These are phyloP conservation scores for Fusarium sororula DNA, from an alignment of 2,329 filamentous ascomycete species.

Conservation along the genomic window DNA sequence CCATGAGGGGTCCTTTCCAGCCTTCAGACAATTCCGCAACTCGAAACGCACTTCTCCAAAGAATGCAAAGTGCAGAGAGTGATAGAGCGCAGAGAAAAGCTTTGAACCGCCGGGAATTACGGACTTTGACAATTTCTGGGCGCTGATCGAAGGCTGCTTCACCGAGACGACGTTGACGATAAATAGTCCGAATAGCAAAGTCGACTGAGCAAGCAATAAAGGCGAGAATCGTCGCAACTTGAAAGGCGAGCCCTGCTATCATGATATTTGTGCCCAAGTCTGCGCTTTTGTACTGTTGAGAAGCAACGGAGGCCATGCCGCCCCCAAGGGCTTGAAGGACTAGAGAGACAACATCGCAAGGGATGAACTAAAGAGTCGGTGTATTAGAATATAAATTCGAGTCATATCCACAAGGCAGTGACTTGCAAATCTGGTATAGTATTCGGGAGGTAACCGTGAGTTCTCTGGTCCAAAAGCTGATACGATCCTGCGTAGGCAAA, in stretches of 20 bases:
- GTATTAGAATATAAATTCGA: background rate
- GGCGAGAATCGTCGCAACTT: constrained; percentile 64
- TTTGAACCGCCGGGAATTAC: constrained; percentile 57
- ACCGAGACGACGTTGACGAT: constrained; percentile 48
- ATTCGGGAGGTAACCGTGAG: constrained; percentile 57
- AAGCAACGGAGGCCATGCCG: constrained; percentile 58
- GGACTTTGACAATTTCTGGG: constrained; percentile 48
- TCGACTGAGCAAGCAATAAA: constrained; percentile 63
- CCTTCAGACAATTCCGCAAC: constrained; percentile 72
- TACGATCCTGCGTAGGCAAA: constrained; percentile 65
- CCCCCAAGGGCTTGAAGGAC: constrained; percentile 69
- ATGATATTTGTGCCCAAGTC: constrained; percentile 66
- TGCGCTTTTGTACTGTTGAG: constrained; percentile 47
- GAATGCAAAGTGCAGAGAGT: constrained; percentile 69
- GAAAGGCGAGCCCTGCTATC: constrained; percentile 70
- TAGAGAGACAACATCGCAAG: constrained; percentile 69
- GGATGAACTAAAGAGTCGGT: constrained; percentile 60
- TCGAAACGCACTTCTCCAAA: constrained; percentile 71
- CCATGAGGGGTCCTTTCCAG: constrained; percentile 68
- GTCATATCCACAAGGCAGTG: background rate
- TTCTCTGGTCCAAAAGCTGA: constrained; percentile 58
- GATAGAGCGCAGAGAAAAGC: constrained; percentile 64
- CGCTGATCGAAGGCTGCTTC: constrained; percentile 51
- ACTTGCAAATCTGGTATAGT: constrained; percentile 60
- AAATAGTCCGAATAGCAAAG: constrained; percentile 57